A percentile compares a stretch with the other conserved stretches of the same genome.
phyloP scores from a whole-genome alignment of 352 stramenopile species.

The Globisporangium cystogenes region DNA sequence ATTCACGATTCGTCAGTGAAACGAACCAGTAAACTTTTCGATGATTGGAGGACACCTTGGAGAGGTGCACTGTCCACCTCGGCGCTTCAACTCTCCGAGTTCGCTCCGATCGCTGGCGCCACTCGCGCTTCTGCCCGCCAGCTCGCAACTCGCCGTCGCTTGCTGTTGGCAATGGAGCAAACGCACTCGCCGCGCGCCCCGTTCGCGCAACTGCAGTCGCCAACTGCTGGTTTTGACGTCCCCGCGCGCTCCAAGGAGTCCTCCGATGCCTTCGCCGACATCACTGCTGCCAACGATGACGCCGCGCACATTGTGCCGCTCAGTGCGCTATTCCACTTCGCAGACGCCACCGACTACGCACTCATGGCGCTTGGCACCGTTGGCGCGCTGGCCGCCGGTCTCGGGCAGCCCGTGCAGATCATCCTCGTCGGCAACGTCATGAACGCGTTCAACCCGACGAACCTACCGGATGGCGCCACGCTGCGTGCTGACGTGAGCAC shows the following conservation, averaged over 20 bases:
- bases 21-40: neutral
- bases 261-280: neutral
- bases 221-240: too few species aligned
- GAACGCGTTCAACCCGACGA: constrained; percentile 59
- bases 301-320: neutral
- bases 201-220: neutral
- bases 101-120: too few species aligned
- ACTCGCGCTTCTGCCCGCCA: neutral
- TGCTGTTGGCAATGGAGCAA: neutral
- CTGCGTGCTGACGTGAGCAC: constrained; percentile 19
- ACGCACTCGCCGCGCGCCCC: too few species aligned
- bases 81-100: neutral
- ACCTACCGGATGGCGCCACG: constrained; percentile 11
- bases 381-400: constrained; percentile 29
- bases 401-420: constrained; percentile 62
- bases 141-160: too few species aligned
- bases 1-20: neutral
- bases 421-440: constrained; percentile 67
- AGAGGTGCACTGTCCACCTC: neutral
- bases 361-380: constrained; percentile 53
- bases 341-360: constrained; percentile 42
- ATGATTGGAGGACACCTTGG: neutral
- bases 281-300: neutral
- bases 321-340: constrained; percentile 19
- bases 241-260: neutral